Conservation (phyloP, 2,329 filamentous ascomycete species). For the Calonectria leucothoes region DNA sequence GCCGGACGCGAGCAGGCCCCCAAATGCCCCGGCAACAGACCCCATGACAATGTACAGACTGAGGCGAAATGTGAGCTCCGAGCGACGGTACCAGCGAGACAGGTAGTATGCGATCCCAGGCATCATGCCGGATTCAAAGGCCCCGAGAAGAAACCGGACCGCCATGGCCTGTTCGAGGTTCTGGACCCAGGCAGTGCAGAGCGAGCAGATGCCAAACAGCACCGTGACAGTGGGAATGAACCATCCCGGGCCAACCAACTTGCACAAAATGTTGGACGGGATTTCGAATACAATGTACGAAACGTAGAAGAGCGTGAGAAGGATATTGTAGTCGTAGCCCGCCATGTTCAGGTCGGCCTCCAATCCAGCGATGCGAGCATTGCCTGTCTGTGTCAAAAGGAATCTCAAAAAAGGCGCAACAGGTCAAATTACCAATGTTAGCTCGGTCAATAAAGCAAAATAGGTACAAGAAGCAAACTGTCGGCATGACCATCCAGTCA, state of each 20-base stretch:
- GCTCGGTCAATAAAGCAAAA: slow-evolving; percentile 78
- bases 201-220: slow-evolving; percentile 65
- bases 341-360: slow-evolving; percentile 63
- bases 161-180: slow-evolving; percentile 57
- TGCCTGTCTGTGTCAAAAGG: background rate
- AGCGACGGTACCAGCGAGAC: slow-evolving; percentile 69
- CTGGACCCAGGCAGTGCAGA: slow-evolving; percentile 69
- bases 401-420: background rate
- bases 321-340: slow-evolving; percentile 69
- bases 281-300: slow-evolving; percentile 74
- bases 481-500: slow-evolving; percentile 11
- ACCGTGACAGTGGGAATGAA: slow-evolving; percentile 68
- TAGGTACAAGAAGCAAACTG: background rate
- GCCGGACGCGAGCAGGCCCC: slow-evolving; percentile 69
- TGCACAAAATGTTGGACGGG: slow-evolving; percentile 69
- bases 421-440: slow-evolving; percentile 66
- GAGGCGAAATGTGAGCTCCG: slow-evolving; percentile 70
- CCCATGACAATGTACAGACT: slow-evolving; percentile 73
- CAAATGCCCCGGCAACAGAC: slow-evolving; percentile 72
- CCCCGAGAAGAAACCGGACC: slow-evolving; percentile 68
- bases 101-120: slow-evolving; percentile 74
- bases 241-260: slow-evolving; percentile 71
- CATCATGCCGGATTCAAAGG: slow-evolving; percentile 73
- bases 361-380: slow-evolving; percentile 67
- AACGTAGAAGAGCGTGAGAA: slow-evolving; percentile 71